Percentiles rank a stretch among this genome's conserved stretches.
phyloP scores from a whole-genome alignment of 2,329 filamentous ascomycete genomes.

The Acrocalymma vagum region DNA sequence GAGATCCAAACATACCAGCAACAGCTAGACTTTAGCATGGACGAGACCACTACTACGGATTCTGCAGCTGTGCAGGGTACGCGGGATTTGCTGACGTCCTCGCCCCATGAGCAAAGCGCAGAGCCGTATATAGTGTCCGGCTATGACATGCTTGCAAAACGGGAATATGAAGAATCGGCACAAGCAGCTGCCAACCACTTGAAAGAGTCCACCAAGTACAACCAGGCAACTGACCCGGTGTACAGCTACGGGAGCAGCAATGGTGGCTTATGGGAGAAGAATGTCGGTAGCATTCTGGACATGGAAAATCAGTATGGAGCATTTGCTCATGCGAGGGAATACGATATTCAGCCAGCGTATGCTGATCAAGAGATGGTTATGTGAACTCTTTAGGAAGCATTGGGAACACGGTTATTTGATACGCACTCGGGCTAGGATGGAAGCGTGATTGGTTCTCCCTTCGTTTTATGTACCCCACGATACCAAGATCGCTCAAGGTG shows the following conservation, averaged over 20 bases:
- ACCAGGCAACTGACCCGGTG: conserved; percentile 72
- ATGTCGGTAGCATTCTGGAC: conserved; percentile 50
- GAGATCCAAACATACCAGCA: conserved; percentile 37
- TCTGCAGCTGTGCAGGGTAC: conserved; percentile 19
- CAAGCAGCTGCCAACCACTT: conserved; percentile 29
- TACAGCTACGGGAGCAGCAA: conserved; percentile 57
- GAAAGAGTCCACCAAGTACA: conserved; percentile 56
- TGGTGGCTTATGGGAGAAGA: conserved; percentile 59
- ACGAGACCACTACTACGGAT: conserved; percentile 13
- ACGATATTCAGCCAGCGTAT: conserved; percentile 51
- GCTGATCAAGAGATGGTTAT: conserved; percentile 52
- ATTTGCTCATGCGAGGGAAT: conserved; percentile 62
- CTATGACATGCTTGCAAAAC: conserved; percentile 74
- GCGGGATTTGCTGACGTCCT: conserved; percentile 24
- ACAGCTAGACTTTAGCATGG: conserved; percentile 39
- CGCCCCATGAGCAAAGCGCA: conserved; percentile 52
- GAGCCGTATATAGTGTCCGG: conserved; percentile 88
- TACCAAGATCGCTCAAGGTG: not conserved
- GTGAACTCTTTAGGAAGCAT: conserved; percentile 22
- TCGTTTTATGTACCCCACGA: not conserved
- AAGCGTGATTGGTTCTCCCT: not conserved
- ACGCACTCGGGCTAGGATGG: not conserved
- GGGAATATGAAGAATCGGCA: conserved; percentile 67
- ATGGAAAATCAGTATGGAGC: conserved; percentile 77
- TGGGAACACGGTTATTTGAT: not conserved